phyloP scores from a whole-genome alignment of 202 grass and related monocot genomes.

The Schoenoplectus triqueter region DNA sequence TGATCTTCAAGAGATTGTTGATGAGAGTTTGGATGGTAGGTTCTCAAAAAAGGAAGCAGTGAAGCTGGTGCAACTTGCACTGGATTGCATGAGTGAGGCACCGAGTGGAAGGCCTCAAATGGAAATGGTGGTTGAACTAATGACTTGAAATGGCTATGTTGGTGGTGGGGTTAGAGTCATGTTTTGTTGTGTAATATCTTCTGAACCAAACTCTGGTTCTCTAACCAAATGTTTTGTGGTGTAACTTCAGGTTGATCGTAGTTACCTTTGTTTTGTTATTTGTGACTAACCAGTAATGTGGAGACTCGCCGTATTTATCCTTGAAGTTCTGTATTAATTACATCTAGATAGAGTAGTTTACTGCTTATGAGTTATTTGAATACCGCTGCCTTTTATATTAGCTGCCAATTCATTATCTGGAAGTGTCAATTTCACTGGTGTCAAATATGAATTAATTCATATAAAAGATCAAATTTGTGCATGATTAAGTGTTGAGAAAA shows the following conservation, averaged over 20 bases:
- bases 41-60: slow-evolving; percentile 66
- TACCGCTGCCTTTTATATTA: background rate
- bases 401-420: background rate
- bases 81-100: slow-evolving; percentile 54
- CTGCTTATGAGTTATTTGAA: too few species aligned
- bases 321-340: slow-evolving; percentile 10
- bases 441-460: too few species aligned
- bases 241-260: slow-evolving; percentile 2
- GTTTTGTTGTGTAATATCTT: slow-evolving; percentile 5
- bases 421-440: too few species aligned
- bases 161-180: slow-evolving; percentile 1
- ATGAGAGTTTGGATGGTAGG: slow-evolving; percentile 47
- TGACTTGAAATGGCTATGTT: slow-evolving; percentile 33
- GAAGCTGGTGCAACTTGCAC: slow-evolving; percentile 50
- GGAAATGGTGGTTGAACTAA: slow-evolving; percentile 69
- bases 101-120: slow-evolving; percentile 62
- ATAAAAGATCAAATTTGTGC: too few species aligned
- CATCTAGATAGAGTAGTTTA: slow-evolving; percentile 1
- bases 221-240: background rate
- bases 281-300: slow-evolving; percentile 9
- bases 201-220: slow-evolving; percentile 17
- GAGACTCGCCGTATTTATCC: slow-evolving; percentile 1
- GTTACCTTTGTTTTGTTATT: background rate
- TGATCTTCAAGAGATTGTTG: slow-evolving; percentile 54
- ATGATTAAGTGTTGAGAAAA: too few species aligned